phyloP scores from a whole-genome alignment of 176 grass and related monocot species.

The Otatea glauca region DNA sequence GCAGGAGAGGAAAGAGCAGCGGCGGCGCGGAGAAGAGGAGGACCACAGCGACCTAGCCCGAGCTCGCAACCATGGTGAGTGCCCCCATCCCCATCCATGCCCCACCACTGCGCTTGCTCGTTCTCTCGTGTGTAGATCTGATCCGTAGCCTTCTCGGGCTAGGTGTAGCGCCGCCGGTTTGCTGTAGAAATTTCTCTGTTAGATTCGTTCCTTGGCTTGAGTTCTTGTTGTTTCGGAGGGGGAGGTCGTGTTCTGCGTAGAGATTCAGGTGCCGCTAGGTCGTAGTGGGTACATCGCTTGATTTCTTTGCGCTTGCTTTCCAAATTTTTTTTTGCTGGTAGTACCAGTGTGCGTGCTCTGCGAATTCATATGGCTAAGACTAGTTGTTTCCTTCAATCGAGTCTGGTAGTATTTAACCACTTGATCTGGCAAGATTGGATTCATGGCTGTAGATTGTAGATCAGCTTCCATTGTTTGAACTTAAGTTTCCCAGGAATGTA shows the following conservation, averaged over 20 bases:
- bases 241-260: background rate
- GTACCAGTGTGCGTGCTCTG: too few relatives aligned
- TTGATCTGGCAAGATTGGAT: background rate
- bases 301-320: background rate
- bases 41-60: background rate
- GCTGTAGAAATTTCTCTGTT: background rate
- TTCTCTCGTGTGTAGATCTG: conserved; percentile 3
- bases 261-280: background rate
- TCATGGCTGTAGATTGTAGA: background rate
- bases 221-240: background rate
- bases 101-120: too few relatives aligned
- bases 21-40: conserved; percentile 20
- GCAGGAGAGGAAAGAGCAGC: conserved; percentile 18
- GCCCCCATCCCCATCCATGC: background rate
- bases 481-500: too few relatives aligned
- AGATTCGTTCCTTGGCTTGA: background rate
- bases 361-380: background rate
- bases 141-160: background rate
- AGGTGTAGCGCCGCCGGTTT: too few relatives aligned
- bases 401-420: background rate
- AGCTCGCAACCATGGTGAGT: conserved; percentile 48
- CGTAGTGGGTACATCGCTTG: background rate
- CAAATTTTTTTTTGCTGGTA: background rate
- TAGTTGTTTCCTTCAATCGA: background rate
- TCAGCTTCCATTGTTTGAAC: background rate